Conservation (phyloP, 2,329 filamentous ascomycete genomes). For the Exophiala mesophila region DNA sequence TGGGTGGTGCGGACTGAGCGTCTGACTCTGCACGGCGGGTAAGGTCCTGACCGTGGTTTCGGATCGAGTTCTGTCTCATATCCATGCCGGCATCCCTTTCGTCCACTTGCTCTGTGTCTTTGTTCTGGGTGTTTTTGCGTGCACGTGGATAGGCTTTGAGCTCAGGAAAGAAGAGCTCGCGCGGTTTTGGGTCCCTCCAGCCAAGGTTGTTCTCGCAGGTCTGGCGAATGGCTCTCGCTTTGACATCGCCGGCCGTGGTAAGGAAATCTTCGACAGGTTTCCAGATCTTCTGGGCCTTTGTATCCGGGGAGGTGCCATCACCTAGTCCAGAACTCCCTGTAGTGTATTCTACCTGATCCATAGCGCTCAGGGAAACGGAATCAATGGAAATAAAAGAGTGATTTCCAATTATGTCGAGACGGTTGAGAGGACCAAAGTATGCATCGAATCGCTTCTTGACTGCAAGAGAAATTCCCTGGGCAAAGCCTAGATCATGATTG, state of each 20-base stretch:
- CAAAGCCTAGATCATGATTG: slow-evolving; percentile 93
- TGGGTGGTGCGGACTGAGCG: background rate
- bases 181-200: slow-evolving; percentile 6
- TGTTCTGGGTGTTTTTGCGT: background rate
- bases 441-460: slow-evolving; percentile 79
- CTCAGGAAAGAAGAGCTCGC: slow-evolving; percentile 6
- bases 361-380: slow-evolving; percentile 77
- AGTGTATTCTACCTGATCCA: slow-evolving; percentile 49
- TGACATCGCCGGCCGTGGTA: slow-evolving; percentile 57
- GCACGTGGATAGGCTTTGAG: slow-evolving; percentile 4
- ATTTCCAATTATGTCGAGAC: slow-evolving; percentile 86
- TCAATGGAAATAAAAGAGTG: slow-evolving; percentile 94
- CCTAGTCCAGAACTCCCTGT: slow-evolving; percentile 45
- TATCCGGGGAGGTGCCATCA: slow-evolving; percentile 32
- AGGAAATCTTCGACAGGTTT: slow-evolving; percentile 73
- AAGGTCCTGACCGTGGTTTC: background rate
- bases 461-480: slow-evolving; percentile 71
- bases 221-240: slow-evolving; percentile 54
- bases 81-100: background rate
- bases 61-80: background rate
- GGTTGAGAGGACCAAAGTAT: slow-evolving; percentile 87
- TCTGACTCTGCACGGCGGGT: background rate
- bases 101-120: background rate
- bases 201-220: slow-evolving; percentile 13
- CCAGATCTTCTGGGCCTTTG: slow-evolving; percentile 61